Conservation (phyloP, 257 asterid genomes). For the Solanum etuberosum region DNA sequence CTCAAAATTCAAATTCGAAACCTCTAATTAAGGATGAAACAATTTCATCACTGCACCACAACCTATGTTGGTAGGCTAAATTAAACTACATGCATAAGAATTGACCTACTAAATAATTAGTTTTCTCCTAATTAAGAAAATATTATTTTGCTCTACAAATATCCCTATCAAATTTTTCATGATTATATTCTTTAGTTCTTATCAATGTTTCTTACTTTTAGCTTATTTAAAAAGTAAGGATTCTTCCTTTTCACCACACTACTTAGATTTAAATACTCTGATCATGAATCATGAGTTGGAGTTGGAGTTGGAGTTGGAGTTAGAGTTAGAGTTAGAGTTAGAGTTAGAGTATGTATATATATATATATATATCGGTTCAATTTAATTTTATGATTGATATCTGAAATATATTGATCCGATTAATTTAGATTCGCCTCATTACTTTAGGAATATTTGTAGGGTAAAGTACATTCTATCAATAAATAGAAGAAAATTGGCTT, state of each 20-base stretch:
- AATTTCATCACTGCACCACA: no score
- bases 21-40: background rate
- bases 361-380: background rate
- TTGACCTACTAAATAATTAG: background rate
- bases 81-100: background rate
- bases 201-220: background rate
- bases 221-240: background rate
- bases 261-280: background rate
- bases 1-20: rapidly evolving
- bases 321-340: background rate
- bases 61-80: background rate
- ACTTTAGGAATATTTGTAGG: background rate
- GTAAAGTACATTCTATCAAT: background rate
- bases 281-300: background rate
- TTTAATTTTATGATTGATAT: background rate
- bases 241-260: background rate
- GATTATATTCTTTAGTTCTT: background rate
- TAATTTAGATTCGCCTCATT: background rate
- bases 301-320: background rate
- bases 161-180: background rate
- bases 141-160: background rate
- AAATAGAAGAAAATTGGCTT: background rate
- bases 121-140: background rate
- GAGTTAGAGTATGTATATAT: background rate
- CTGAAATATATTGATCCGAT: background rate